Evolutionary conservation across 768 basidiomycete genomes (phyloP), one percentile per base, ranked within the genome.

Genomic region (Psilocybe sp.): DNA sequence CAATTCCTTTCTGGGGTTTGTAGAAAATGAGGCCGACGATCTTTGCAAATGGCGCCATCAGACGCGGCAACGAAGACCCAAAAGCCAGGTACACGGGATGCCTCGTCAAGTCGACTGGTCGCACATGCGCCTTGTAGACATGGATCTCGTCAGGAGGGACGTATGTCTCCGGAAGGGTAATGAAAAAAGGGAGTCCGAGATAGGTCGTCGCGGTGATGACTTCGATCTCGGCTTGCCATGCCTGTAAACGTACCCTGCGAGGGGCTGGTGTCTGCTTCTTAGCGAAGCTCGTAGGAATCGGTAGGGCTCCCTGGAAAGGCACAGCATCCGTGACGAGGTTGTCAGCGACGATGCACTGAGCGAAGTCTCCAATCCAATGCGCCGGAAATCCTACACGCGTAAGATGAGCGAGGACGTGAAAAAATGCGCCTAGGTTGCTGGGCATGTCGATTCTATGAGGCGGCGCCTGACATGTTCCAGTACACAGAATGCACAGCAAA

Each of bases 291-390:
- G 40, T 40, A 4, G 44, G 45, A 40, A 61, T 47, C 4, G 60
- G 53, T 2, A 56, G 47, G 12, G 10, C 39, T 2, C 53, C 60
- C 5, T 45, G 31, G 28, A 52, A 59, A 2, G 54, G 46, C 8
- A 44, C 45, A 11, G 46, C 50, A 32, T 53, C 47, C 10, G 60
- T 61, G 11, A 50, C 44, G 5, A 61, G 31, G 13, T 50, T 51
- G 19, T 61, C 49, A 12, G 55, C 51, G 13, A 59, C 14, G 11
- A 59, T 35, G 33, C 42, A 52, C 36, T 62, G 58, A 3, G 53
- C 32, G 32, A 62, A 56, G 15, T 62, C 60, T 8, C 50, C 52
- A 5, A 62, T 34, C 58, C 60, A 62, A 49, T 59, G 60, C 9
- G 54, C 13, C 1, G 60, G 60, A 35, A 51, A 59, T 3, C 55